These are phyloP conservation scores for Ophiostoma sp. DNA, from an alignment of 2,329 filamentous ascomycete genomes.

Conservation along the genomic window DNA sequence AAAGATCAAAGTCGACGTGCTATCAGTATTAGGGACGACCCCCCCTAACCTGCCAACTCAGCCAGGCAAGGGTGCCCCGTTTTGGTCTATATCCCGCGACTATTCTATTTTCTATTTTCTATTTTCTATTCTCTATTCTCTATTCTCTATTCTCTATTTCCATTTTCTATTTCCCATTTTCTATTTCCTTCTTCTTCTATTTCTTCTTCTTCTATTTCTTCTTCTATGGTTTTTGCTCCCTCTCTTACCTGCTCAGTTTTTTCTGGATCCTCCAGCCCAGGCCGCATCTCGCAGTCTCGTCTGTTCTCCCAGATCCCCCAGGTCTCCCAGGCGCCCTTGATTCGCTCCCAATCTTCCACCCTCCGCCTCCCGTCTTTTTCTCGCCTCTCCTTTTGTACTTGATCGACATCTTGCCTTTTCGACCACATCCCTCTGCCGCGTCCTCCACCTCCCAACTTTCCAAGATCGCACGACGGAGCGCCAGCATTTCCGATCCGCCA, in stretches of 20 bases:
- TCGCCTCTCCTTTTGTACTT: neutral
- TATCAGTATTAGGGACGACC: neutral
- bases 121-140: neutral
- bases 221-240: slow-evolving; percentile 1
- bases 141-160: neutral
- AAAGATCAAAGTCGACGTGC: neutral
- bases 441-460: neutral
- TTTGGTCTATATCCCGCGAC: slow-evolving; percentile 8
- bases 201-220: neutral
- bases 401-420: slow-evolving; percentile 8
- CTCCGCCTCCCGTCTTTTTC: neutral
- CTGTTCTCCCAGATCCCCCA: neutral
- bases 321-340: neutral
- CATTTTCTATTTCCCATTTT: slow-evolving; percentile 3
- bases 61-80: neutral
- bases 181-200: neutral
- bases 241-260: neutral
- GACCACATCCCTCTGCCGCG: neutral
- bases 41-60: neutral
- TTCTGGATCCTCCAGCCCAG: slow-evolving; percentile 4
- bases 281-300: slow-evolving; percentile 7
- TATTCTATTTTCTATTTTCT: neutral
- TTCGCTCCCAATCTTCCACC: neutral
- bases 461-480: neutral
- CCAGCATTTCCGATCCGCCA: slow-evolving; percentile 2